Evolutionary conservation across 169 alveolate genomes (phyloP).

Genomic region (Cystoisospora suis): DNA sequence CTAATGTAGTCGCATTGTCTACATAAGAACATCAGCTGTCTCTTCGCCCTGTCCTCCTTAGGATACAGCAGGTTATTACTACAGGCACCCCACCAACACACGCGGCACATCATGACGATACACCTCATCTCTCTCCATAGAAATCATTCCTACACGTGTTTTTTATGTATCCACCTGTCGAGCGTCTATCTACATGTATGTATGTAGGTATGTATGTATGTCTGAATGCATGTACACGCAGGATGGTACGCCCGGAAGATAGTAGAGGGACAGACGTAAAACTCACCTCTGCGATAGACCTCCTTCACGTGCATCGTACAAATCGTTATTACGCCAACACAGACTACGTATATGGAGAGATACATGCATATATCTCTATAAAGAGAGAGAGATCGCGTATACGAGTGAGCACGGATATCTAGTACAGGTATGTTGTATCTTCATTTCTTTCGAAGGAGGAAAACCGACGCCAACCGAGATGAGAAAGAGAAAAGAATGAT

Average conservation of each 20-base stretch:
- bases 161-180: no score
- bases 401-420: neutral
- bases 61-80: conserved; percentile 79
- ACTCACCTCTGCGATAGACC: neutral
- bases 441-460: neutral
- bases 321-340: neutral
- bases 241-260: neutral
- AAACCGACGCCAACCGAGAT: neutral
- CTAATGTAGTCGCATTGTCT: conserved; percentile 76
- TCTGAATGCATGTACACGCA: neutral
- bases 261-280: neutral
- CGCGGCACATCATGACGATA: neutral
- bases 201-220: no score
- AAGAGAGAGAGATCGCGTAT: no score
- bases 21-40: conserved; percentile 76
- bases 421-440: no score
- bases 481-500: no score
- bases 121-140: neutral
- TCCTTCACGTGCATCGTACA: neutral
- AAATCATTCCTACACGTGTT: neutral
- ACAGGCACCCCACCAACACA: neutral
- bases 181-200: neutral
- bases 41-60: conserved; percentile 70
- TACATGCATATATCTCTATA: neutral
- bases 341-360: neutral